phyloP scores from a whole-genome alignment of 2,329 filamentous ascomycete species.

The Metarhizium anisopliae region DNA sequence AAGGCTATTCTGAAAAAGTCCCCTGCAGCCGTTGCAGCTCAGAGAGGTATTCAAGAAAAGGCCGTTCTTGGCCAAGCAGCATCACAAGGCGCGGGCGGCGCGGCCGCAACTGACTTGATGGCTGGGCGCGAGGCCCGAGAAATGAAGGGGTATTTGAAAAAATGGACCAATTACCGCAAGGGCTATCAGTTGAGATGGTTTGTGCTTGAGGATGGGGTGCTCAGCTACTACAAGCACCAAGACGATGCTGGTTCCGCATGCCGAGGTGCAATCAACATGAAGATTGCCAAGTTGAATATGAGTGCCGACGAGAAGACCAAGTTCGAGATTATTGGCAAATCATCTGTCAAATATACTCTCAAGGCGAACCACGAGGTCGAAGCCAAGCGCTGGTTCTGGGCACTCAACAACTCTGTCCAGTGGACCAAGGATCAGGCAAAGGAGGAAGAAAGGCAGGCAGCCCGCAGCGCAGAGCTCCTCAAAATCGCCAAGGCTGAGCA shows the following conservation, averaged over 20 bases:
- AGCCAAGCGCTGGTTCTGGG: conserved; percentile 98
- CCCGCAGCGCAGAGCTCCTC: conserved; percentile 65
- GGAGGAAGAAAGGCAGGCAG: conserved; percentile 72
- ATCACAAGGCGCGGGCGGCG: conserved; percentile 42
- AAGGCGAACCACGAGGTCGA: conserved; percentile 98
- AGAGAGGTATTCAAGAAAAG: conserved; percentile 93
- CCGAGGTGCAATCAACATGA: conserved; percentile 97
- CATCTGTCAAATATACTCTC: conserved; percentile 94
- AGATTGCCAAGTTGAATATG: conserved; percentile 90
- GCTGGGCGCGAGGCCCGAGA: conserved; percentile 83
- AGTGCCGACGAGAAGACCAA: conserved; percentile 94
- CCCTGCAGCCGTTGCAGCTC: conserved; percentile 86
- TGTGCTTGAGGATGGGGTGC: conserved; percentile 89
- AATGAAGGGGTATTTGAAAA: conserved; percentile 98
- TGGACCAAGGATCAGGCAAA: conserved; percentile 96
- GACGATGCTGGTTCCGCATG: conserved; percentile 95
- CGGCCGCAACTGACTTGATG: conserved; percentile 48
- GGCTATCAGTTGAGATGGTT: conserved; percentile 98
- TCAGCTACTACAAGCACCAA: conserved; percentile 99
- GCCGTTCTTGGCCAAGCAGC: conserved; percentile 75
- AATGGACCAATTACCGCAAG: conserved; percentile 98
- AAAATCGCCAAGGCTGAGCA: conserved; percentile 75
- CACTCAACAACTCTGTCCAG: conserved; percentile 96
- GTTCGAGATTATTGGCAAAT: conserved; percentile 96
- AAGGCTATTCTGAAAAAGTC: conserved; percentile 86